These are phyloP conservation scores for Lasiodiplodia gonubiensis DNA, from an alignment of 2,329 filamentous ascomycete species.

Conservation along the genomic window DNA sequence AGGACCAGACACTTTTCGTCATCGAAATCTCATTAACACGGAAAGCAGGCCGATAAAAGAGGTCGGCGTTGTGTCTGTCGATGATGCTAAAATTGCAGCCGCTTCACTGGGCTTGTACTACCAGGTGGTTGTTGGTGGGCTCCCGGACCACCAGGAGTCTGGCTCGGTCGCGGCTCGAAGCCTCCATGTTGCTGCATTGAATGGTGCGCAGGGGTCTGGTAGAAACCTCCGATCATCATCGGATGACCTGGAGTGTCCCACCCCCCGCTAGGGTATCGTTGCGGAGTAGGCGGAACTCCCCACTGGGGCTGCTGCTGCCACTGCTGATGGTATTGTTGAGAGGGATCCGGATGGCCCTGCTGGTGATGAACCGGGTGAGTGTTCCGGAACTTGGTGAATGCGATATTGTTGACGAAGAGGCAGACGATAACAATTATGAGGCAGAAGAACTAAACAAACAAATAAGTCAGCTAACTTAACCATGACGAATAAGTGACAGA, in stretches of 20 bases:
- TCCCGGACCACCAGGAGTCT: slow-evolving; percentile 5
- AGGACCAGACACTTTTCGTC: not conserved
- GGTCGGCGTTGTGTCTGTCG: not conserved
- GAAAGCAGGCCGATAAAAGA: slow-evolving; percentile 2
- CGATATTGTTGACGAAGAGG: slow-evolving; percentile 64
- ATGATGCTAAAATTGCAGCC: slow-evolving; percentile 9
- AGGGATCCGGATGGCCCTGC: slow-evolving; percentile 25
- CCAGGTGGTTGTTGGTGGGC: not conserved
- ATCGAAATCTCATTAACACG: not conserved
- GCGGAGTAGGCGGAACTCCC: slow-evolving; percentile 16
- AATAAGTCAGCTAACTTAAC: slow-evolving; percentile 28
- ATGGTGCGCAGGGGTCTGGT: slow-evolving; percentile 18
- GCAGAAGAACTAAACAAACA: slow-evolving; percentile 56
- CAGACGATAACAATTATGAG: slow-evolving; percentile 56
- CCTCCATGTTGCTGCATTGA: slow-evolving; percentile 13
- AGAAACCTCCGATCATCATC: slow-evolving; percentile 23
- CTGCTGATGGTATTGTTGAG: slow-evolving; percentile 32
- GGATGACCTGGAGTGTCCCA: slow-evolving; percentile 21
- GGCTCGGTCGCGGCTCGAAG: slow-evolving; percentile 12
- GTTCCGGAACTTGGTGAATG: slow-evolving; percentile 61
- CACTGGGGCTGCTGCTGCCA: slow-evolving; percentile 9
- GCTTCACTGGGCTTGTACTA: slow-evolving; percentile 18
- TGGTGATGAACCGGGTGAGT: slow-evolving; percentile 38
- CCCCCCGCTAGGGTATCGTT: slow-evolving; percentile 5
- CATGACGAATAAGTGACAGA: not conserved